These are phyloP conservation scores for Fusarium temperatum DNA, from an alignment of 2,329 filamentous ascomycete genomes.

Conservation along the genomic window DNA sequence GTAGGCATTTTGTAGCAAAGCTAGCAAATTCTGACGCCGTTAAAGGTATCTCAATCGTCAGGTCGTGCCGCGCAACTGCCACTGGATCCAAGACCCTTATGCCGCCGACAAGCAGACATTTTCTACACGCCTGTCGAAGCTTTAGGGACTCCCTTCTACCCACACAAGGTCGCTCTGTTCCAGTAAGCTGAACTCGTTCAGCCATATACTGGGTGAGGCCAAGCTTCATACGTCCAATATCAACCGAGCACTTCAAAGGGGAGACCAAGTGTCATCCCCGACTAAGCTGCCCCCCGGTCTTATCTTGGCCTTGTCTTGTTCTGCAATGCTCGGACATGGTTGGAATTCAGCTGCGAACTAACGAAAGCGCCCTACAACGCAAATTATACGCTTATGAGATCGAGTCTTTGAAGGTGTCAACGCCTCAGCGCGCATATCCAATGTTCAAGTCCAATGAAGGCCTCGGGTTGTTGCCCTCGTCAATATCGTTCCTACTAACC, in stretches of 20 bases:
- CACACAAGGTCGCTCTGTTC: rapidly evolving
- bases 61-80: too few relatives aligned
- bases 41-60: neutral
- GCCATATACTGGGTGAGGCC: too few relatives aligned
- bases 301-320: neutral
- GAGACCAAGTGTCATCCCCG: too few relatives aligned
- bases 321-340: rapidly evolving
- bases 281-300: neutral
- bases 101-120: too few relatives aligned
- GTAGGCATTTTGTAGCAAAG: rapidly evolving
- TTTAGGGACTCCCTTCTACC: neutral
- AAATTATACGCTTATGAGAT: neutral
- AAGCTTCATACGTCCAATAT: neutral
- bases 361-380: rapidly evolving
- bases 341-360: neutral
- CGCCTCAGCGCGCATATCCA: neutral
- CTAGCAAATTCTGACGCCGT: too few relatives aligned
- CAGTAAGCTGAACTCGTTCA: neutral
- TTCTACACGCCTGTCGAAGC: neutral
- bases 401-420: too few relatives aligned
- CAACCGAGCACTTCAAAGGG: too few relatives aligned
- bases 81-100: too few relatives aligned
- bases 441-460: neutral
- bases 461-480: too few relatives aligned
- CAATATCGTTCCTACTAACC: neutral